Evolutionary conservation across 345 rosid species (phyloP), one percentile per base, ranked within the genome.

Genomic region (Hibiscus syriacus): DNA sequence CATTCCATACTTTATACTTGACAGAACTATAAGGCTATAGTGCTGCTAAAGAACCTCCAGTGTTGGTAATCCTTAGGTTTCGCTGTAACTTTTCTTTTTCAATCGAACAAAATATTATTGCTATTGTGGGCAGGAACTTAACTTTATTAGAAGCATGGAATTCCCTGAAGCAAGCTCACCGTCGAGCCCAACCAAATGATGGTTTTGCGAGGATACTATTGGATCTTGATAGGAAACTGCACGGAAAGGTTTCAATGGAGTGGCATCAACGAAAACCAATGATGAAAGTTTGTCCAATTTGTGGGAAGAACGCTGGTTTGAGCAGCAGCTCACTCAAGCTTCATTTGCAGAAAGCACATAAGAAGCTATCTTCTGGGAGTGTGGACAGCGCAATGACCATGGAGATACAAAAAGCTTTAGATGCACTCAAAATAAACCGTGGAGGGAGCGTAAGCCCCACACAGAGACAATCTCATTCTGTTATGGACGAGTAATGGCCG

Each of bases 381-480:
- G 99, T 95, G 16, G 99, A 92, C 78, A 92, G 99, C 73, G 99
- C 99, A 64, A 95, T 95, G 97, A 89, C 79, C n/a, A 85, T 88
- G 96, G 99, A 92, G 75, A 95, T 92, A 73, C 90, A 92, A 55
- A 95, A 95, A 79, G 96, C 90, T 64, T 73, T 95, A 72, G 89
- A 86, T 14, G 96, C 97, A 17, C 89, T 94, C 34, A 79, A 84
- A 70, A 76, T 94, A 59, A 83, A 84, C 70, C 76, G 89, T 45
- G 78, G 90, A 23, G 92, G 89, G 25, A 86, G 90, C 43, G 88
- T 67, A 70, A 89, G 87, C 76, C 82, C 96, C 48, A 75, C 80
- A 14, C 74, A 74, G 66, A 79, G 87, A 67, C 87, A 70, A 27
- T 76, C 87, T 68, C 79, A 25, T 61, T 67, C 79, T n/a, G 81